Evolutionary conservation across 2,329 filamentous ascomycete species (phyloP).

Genomic region (Mariannaea elegans): DNA sequence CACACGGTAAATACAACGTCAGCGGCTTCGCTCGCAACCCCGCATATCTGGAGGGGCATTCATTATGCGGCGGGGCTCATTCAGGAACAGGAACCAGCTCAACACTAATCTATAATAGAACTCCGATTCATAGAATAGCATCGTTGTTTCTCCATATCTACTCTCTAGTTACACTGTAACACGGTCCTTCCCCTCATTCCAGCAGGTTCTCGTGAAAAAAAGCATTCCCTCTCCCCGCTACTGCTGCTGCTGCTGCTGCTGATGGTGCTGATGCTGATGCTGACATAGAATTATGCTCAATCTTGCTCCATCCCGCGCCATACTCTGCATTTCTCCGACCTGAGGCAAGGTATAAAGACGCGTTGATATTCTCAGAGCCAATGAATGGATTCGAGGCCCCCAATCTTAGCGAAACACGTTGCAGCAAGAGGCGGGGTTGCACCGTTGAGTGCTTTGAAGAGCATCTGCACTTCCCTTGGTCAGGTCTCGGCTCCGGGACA

Average conservation of each 20-base stretch:
- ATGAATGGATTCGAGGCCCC: not conserved
- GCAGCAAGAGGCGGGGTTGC: not conserved
- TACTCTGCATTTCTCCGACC: not conserved
- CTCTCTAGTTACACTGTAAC: no score
- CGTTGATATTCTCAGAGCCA: not conserved
- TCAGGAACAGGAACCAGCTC: slow-evolving; percentile 8
- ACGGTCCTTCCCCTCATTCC: no score
- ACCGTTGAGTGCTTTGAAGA: not conserved
- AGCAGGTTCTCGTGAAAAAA: no score
- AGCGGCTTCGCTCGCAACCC: slow-evolving; percentile 3
- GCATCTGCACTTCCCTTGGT: not conserved
- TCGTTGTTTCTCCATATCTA: not conserved
- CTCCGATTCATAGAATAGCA: not conserved
- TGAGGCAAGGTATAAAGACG: no score
- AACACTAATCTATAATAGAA: no score
- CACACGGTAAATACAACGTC: not conserved
- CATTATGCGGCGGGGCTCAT: slow-evolving; percentile 2
- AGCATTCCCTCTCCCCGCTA: no score
- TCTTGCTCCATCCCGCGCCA: not conserved
- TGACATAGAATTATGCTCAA: slow-evolving; percentile 14
- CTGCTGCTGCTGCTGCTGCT: no score
- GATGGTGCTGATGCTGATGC: no score
- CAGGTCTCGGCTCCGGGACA: not conserved
- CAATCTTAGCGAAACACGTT: not conserved
- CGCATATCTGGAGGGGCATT: no score